These are phyloP conservation scores for Voacanga thouarsii DNA, from an alignment of 257 asterid genomes.

Conservation along the genomic window DNA sequence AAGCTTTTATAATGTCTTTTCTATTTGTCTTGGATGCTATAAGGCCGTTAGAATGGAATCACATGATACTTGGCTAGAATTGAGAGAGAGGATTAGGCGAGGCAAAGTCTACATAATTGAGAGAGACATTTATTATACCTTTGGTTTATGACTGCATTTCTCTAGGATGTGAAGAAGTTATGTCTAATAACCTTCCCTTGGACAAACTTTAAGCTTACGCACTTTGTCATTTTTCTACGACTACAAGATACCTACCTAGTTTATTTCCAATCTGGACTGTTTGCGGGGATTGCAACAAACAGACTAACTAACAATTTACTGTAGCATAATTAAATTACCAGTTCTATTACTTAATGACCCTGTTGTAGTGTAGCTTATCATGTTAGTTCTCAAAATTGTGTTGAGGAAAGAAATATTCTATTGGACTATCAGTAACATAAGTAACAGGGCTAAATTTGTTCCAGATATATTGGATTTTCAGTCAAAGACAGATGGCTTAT, in stretches of 20 bases:
- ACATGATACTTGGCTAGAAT: neutral
- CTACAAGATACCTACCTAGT: neutral
- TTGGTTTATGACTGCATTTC: too few relatives aligned
- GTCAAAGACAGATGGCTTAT: conserved; percentile 18
- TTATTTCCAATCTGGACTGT: neutral
- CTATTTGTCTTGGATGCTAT: neutral
- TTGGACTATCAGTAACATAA: too few relatives aligned
- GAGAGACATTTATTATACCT: neutral
- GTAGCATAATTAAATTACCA: too few relatives aligned
- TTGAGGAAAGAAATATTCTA: too few relatives aligned
- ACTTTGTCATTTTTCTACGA: neutral
- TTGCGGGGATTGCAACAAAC: neutral
- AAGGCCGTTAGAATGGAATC: neutral
- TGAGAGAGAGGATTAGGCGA: neutral
- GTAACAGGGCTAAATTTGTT: neutral
- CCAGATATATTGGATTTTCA: neutral
- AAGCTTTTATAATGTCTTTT: too few relatives aligned
- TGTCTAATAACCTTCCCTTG: neutral
- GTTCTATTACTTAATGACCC: neutral
- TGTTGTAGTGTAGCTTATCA: neutral
- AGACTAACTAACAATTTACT: neutral
- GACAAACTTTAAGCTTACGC: neutral
- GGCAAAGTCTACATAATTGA: neutral
- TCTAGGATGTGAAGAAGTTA: neutral
- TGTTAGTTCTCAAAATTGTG: neutral